Conservation (phyloP, 257 asterid species). For the Datura wrightii region DNA sequence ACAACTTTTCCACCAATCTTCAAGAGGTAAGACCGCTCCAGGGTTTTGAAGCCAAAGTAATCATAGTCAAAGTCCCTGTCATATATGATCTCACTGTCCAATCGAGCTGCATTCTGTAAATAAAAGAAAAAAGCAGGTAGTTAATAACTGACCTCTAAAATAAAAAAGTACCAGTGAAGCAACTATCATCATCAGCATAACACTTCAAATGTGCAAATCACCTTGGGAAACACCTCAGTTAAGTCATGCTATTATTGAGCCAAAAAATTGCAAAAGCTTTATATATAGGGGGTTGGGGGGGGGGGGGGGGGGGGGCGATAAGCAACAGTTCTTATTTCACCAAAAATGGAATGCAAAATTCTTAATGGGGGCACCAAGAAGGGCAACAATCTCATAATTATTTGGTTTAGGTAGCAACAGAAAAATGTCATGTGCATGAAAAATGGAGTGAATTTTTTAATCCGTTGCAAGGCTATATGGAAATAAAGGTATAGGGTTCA, state of each 20-base stretch:
- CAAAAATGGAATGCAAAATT: not conserved
- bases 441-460: not conserved
- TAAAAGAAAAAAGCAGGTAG: not conserved
- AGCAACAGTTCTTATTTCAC: fast-evolving
- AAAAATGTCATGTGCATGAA: not conserved
- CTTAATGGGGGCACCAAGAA: not conserved
- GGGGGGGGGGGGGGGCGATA: no score
- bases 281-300: not conserved
- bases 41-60: conserved; percentile 93
- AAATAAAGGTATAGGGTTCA: not conserved
- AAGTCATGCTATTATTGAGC: not conserved
- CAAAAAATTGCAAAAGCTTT: not conserved
- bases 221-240: not conserved
- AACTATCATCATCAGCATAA: not conserved
- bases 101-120: conserved; percentile 75
- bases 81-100: conserved; percentile 93
- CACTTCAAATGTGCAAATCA: not conserved
- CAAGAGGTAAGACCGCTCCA: conserved; percentile 88
- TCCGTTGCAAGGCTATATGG: not conserved
- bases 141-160: not conserved
- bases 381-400: not conserved
- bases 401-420: not conserved
- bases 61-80: conserved; percentile 96
- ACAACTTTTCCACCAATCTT: conserved; percentile 83
- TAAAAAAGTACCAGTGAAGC: not conserved